Evolutionary conservation across 2,329 filamentous ascomycete species (phyloP).

Genomic region (Curvularia sp.): DNA sequence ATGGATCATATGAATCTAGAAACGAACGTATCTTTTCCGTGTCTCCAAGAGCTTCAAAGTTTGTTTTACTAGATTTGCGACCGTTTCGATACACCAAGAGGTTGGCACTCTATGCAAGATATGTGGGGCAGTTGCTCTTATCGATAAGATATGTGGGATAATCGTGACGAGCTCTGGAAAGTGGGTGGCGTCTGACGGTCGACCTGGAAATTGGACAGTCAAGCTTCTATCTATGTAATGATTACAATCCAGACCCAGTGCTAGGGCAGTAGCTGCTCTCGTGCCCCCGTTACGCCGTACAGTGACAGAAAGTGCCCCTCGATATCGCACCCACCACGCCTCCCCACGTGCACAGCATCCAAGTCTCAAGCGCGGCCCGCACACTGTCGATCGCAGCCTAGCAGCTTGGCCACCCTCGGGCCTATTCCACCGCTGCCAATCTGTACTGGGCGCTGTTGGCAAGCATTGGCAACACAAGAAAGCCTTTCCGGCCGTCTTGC

Average conservation of each 20-base stretch:
- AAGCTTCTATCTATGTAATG: not conserved
- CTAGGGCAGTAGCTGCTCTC: not conserved
- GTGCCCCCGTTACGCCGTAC: not conserved
- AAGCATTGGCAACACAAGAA: not conserved
- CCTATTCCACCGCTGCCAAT: slow-evolving; percentile 2
- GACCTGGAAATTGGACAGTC: no score
- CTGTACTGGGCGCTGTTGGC: not conserved
- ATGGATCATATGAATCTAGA: no score
- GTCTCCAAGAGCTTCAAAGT: no score
- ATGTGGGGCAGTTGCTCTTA: not conserved
- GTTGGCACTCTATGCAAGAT: no score
- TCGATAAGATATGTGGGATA: not conserved
- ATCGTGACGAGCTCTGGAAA: not conserved
- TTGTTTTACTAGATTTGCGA: no score
- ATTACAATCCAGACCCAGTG: not conserved
- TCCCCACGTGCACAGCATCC: slow-evolving; percentile 23
- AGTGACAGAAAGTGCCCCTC: not conserved
- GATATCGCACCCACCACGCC: slow-evolving; percentile 6
- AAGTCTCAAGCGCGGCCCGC: slow-evolving; percentile 9
- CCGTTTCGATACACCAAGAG: no score
- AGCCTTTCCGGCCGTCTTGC: not conserved
- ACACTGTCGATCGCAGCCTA: slow-evolving; percentile 1
- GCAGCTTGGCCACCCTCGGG: slow-evolving; percentile 3
- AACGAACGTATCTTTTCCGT: no score
- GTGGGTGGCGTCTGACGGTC: not conserved